Conservation (phyloP, 805 yeast species). For the Myxozyma sirexii region DNA sequence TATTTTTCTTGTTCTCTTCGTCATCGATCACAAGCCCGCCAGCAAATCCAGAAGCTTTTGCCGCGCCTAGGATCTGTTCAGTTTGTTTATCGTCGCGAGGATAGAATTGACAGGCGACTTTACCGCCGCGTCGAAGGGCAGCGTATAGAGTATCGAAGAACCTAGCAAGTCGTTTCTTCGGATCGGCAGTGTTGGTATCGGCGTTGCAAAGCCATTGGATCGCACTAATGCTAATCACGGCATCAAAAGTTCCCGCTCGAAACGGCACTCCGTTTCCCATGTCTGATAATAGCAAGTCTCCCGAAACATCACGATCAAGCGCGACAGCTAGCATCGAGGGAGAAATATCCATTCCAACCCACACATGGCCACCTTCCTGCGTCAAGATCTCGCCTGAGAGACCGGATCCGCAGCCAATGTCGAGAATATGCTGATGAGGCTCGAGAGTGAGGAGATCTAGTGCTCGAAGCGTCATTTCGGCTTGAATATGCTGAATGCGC, state of each 20-base stretch:
- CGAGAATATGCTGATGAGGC: conserved; percentile 68
- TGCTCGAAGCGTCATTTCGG: conserved; percentile 94
- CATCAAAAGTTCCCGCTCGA: conserved; percentile 94
- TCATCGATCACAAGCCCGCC: conserved; percentile 95
- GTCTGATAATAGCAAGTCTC: conserved; percentile 88
- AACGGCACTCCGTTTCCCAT: conserved; percentile 94
- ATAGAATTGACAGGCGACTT: conserved; percentile 95
- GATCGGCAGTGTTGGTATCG: conserved; percentile 78
- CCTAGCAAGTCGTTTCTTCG: conserved; percentile 73
- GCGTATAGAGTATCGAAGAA: conserved; percentile 91
- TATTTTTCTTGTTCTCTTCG: conserved; percentile 88
- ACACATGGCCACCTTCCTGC: conserved; percentile 82
- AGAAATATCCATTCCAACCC: conserved; percentile 97
- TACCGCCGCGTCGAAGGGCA: conserved; percentile 87
- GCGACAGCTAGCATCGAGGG: conserved; percentile 96
- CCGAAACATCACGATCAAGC: conserved; percentile 77
- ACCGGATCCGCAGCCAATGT: conserved; percentile 97
- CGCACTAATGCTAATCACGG: conserved; percentile 91
- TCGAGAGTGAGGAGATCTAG: conserved; percentile 81
- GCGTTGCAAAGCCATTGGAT: conserved; percentile 99
- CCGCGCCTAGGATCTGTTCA: conserved; percentile 74
- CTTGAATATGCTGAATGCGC: conserved; percentile 98
- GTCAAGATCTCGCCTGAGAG: conserved; percentile 90
- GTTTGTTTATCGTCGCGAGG: conserved; percentile 88
- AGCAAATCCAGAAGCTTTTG: conserved; percentile 91